Conservation (phyloP, 148 eudicot genomes). For the Silene latifolia region DNA sequence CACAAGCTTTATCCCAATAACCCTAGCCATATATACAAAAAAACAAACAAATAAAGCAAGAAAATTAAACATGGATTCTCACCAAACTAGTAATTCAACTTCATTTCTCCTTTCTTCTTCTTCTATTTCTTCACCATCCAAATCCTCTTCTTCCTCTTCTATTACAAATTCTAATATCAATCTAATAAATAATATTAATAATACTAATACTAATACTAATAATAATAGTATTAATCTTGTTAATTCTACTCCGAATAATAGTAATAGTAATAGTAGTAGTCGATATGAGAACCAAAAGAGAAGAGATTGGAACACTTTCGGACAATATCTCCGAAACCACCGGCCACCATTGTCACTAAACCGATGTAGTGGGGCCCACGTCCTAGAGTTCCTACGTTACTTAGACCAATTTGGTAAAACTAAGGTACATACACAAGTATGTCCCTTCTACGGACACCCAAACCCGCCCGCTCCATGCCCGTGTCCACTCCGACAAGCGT, state of each 20-base stretch:
- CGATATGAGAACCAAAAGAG: slow-evolving; percentile 57
- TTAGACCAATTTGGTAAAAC: slow-evolving; percentile 57
- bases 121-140: background rate
- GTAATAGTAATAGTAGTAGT: background rate
- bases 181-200: background rate
- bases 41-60: background rate
- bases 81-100: background rate
- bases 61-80: background rate
- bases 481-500: slow-evolving; percentile 56
- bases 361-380: slow-evolving; percentile 57
- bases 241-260: background rate
- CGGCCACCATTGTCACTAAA: slow-evolving; percentile 42
- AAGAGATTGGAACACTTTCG: slow-evolving; percentile 57
- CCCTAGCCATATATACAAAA: background rate
- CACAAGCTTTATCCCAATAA: background rate
- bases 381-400: slow-evolving; percentile 53
- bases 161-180: background rate
- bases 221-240: background rate
- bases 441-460: slow-evolving; percentile 58
- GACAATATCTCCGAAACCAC: slow-evolving; percentile 51
- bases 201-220: background rate
- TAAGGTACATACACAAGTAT: slow-evolving; percentile 46
- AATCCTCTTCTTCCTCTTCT: background rate
- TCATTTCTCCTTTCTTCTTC: background rate
- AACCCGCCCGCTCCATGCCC: slow-evolving; percentile 58